These are phyloP conservation scores for Amesomyces nigricolor DNA, from an alignment of 2,329 filamentous ascomycete genomes.

Conservation along the genomic window DNA sequence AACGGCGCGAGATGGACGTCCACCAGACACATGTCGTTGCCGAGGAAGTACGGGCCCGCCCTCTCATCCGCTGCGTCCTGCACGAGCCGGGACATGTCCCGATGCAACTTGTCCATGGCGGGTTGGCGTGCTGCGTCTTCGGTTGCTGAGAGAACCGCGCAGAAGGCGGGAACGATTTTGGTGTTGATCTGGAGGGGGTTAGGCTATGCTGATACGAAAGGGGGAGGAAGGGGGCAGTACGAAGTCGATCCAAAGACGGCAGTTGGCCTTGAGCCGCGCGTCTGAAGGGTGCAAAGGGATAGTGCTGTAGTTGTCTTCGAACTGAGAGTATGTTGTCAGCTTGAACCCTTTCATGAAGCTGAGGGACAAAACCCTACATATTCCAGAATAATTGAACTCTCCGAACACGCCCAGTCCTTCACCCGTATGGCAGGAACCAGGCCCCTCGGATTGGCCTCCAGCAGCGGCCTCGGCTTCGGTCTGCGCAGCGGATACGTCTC, in stretches of 20 bases:
- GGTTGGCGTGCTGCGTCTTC: slow-evolving; percentile 53
- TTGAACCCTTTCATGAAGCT: neutral
- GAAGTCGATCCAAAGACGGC: slow-evolving; percentile 75
- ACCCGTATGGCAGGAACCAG: slow-evolving; percentile 72
- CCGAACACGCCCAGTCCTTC: slow-evolving; percentile 75
- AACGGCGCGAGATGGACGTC: slow-evolving; percentile 74
- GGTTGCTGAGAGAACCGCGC: slow-evolving; percentile 63
- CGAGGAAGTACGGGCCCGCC: slow-evolving; percentile 64
- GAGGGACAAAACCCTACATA: slow-evolving; percentile 50
- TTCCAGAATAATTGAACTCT: slow-evolving; percentile 78
- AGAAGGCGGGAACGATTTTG: slow-evolving; percentile 70
- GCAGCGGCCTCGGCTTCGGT: slow-evolving; percentile 51
- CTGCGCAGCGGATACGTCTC: slow-evolving; percentile 78
- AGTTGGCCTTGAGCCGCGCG: slow-evolving; percentile 64
- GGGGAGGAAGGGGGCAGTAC: slow-evolving; percentile 38
- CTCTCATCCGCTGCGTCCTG: slow-evolving; percentile 42
- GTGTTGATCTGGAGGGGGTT: slow-evolving; percentile 58
- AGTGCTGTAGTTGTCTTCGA: slow-evolving; percentile 65
- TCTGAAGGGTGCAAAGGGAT: slow-evolving; percentile 58
- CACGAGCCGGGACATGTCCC: slow-evolving; percentile 52
- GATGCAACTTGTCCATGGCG: slow-evolving; percentile 56
- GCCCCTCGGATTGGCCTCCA: slow-evolving; percentile 71
- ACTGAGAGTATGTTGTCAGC: slow-evolving; percentile 35
- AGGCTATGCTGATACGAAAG: neutral
- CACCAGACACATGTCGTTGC: slow-evolving; percentile 51